A percentile compares a stretch with the other conserved stretches of the same genome.
Conservation (phyloP, 2,329 filamentous ascomycete genomes). For the Fusarium brachygibbosum region DNA sequence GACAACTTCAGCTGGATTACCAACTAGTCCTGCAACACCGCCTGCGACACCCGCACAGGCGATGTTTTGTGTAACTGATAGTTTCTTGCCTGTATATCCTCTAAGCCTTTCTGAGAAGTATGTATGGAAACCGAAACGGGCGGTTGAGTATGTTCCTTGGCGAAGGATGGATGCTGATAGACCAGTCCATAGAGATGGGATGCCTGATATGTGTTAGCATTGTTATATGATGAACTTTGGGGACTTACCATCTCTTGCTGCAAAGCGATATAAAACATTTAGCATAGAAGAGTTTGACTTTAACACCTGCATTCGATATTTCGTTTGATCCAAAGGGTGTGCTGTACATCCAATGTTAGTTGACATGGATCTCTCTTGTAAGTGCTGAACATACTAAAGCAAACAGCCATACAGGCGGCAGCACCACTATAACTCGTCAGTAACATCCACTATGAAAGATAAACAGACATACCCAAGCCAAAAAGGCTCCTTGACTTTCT, state of each 20-base stretch:
- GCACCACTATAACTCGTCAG: conserved; percentile 53
- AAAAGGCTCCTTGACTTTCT: conserved; percentile 56
- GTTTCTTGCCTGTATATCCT: conserved; percentile 48
- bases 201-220: conserved; percentile 48
- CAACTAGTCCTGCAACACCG: conserved; percentile 59
- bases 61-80: conserved; percentile 54
- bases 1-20: conserved; percentile 61
- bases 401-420: conserved; percentile 61
- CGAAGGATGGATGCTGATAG: conserved; percentile 60
- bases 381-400: conserved; percentile 57
- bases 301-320: conserved; percentile 62
- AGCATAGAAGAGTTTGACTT: conserved; percentile 58
- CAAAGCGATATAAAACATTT: conserved; percentile 55
- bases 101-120: conserved; percentile 52
- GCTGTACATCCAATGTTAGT: conserved; percentile 46
- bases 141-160: conserved; percentile 61
- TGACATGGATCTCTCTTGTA: rapidly evolving
- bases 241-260: conserved; percentile 55
- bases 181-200: conserved; percentile 59
- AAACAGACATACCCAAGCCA: conserved; percentile 58
- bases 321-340: conserved; percentile 61
- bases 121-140: conserved; percentile 59
- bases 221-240: rapidly evolving
- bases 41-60: conserved; percentile 57
- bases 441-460: rapidly evolving